Evolutionary conservation across 2,329 filamentous ascomycete genomes (phyloP).

Genomic region (Venturia oleaginea): DNA sequence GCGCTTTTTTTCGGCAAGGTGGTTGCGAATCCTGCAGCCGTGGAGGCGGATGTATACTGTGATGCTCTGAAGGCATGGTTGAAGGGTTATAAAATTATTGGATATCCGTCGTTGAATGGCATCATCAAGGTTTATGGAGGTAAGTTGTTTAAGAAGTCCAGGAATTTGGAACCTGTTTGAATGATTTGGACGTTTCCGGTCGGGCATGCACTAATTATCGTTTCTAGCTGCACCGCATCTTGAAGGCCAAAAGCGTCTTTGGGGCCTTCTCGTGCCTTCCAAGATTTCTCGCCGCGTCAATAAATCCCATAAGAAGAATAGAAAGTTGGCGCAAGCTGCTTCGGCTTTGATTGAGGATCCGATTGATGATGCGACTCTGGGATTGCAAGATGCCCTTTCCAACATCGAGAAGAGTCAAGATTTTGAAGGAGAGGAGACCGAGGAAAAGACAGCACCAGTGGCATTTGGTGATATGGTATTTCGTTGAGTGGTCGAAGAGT

Average conservation of each 20-base stretch:
- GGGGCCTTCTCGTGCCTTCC: neutral
- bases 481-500: neutral
- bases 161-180: too few species aligned
- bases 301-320: neutral
- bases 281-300: neutral
- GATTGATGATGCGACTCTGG: neutral
- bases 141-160: too few species aligned
- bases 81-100: neutral
- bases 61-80: neutral
- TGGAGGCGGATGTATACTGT: neutral
- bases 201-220: too few species aligned
- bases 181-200: too few species aligned
- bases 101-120: neutral
- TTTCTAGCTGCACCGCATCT: neutral
- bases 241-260: neutral
- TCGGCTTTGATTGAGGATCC: neutral
- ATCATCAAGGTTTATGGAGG: neutral
- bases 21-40: neutral
- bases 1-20: neutral
- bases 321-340: neutral
- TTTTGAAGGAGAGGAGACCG: neutral
- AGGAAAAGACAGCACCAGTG: neutral
- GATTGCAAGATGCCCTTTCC: neutral
- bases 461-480: neutral
- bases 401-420: neutral